Percentiles rank a stretch among this genome's conserved stretches.
phyloP scores from a whole-genome alignment of 75 land plant genomes.

The Cupressus sempervirens region DNA sequence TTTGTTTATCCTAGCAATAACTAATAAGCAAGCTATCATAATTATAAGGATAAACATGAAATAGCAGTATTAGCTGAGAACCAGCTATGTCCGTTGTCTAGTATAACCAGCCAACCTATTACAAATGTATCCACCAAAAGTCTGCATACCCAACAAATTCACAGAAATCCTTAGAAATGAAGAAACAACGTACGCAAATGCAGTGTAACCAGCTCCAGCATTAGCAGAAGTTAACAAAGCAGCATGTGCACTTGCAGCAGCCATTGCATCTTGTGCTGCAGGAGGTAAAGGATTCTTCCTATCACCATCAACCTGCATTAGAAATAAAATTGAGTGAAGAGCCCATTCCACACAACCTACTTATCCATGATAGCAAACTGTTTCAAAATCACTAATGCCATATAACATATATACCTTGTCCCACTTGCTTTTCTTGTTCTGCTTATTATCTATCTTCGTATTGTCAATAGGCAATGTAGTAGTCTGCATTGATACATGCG shows the following conservation, averaged over 20 bases:
- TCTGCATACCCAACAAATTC: neutral
- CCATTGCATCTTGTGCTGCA: constrained; percentile 39
- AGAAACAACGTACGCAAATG: constrained; percentile 60
- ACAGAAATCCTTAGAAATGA: neutral
- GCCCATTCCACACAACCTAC: neutral
- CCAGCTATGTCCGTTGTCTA: neutral
- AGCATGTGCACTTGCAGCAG: constrained; percentile 45
- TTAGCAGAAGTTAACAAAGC: constrained; percentile 52
- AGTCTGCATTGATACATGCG: constrained; percentile 16
- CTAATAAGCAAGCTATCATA: neutral
- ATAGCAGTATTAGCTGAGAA: neutral
- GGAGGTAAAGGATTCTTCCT: constrained; percentile 30
- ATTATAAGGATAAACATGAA: neutral
- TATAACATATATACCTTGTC: constrained; percentile 57
- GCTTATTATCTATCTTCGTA: constrained; percentile 44
- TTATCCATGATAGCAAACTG: neutral
- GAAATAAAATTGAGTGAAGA: neutral
- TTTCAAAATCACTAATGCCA: neutral
- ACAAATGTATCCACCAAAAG: neutral
- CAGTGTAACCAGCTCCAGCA: constrained; percentile 72
- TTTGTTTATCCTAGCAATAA: neutral
- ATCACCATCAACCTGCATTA: constrained; percentile 67
- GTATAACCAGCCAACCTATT: neutral
- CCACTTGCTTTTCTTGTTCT: constrained; percentile 94
- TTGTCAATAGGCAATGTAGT: constrained; percentile 28